phyloP scores from a whole-genome alignment of 2,329 filamentous ascomycete species.

The Zymoseptoria tritici region DNA sequence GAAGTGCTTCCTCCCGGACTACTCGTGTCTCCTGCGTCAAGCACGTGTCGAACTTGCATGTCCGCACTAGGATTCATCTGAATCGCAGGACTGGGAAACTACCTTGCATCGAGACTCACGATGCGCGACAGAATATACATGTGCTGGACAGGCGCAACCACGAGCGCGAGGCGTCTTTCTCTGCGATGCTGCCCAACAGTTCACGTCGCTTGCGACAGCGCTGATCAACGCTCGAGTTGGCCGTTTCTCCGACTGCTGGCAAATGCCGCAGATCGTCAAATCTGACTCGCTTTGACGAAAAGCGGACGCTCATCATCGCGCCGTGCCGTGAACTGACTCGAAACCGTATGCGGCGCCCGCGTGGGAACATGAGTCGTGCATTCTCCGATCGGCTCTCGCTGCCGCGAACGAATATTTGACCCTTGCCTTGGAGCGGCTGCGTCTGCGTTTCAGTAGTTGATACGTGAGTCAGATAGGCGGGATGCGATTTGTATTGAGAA shows the following conservation, averaged over 20 bases:
- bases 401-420: not conserved
- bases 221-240: not conserved
- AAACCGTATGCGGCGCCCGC: not conserved
- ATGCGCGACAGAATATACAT: not conserved
- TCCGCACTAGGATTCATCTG: not conserved
- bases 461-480: not conserved
- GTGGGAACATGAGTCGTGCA: not conserved
- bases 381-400: not conserved
- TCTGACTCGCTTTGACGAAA: not conserved
- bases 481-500: not conserved
- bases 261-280: not conserved
- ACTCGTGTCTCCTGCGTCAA: not conserved
- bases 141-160: not conserved
- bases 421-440: not conserved
- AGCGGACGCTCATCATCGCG: not conserved
- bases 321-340: not conserved
- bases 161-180: not conserved
- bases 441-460: not conserved
- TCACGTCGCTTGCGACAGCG: not conserved
- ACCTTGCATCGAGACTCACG: not conserved
- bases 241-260: not conserved
- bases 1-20: not conserved
- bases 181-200: not conserved
- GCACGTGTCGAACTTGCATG: not conserved
- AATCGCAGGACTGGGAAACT: not conserved